Evolutionary conservation across 495 filamentous ascomycete genomes (phyloP), one percentile per base, ranked within the genome.

Genomic region (Daldinia vernicosa): DNA sequence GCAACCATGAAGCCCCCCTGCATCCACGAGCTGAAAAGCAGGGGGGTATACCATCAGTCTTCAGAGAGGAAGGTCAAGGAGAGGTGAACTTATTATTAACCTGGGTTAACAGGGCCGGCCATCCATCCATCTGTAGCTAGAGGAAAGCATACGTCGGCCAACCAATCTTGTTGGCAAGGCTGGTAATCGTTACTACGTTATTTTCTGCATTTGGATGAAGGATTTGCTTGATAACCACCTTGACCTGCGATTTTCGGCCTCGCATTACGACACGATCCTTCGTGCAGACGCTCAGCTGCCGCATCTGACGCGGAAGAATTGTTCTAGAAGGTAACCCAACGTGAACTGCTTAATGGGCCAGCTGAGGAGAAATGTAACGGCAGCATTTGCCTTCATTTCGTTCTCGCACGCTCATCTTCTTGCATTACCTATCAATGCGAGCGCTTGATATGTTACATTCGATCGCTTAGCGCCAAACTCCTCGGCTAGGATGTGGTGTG

Each of bases 1-100:
- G 59, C 33, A 55, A 53, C 35, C 24, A 55, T 24, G 7, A 12
- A 27, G 17, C 35, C 53, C 54, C 69, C 58, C 60, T 63, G 60
- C 39, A 47, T 60, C 55, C 60, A 68, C 64, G 60, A 72, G 69
- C 69, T 72, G 69, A 61, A 64, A 68, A 60, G 55, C 63, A 60
- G 50, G 63, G 69, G 69, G 28, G 28, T 14, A 45, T 9, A 17
- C 15, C 47, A 66, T 62, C 39, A 58, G 55, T 6, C 47, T 62
- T 62, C 39, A 58, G 55, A 63, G 60, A 67, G 64, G 64, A 68
- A 64, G 59, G 64, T n/a, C n/a, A n/a, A 67, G 53, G 59, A 39
- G n/a, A 32, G 64, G 30, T 17, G 19, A 24, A 47, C 4, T 64
- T 50, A 55, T 47, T 55, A 51, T 64, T 60, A 65, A 64, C 33